Conservation (phyloP, 1,139 yeast species). For the Pneumocystis oryctolagi region DNA sequence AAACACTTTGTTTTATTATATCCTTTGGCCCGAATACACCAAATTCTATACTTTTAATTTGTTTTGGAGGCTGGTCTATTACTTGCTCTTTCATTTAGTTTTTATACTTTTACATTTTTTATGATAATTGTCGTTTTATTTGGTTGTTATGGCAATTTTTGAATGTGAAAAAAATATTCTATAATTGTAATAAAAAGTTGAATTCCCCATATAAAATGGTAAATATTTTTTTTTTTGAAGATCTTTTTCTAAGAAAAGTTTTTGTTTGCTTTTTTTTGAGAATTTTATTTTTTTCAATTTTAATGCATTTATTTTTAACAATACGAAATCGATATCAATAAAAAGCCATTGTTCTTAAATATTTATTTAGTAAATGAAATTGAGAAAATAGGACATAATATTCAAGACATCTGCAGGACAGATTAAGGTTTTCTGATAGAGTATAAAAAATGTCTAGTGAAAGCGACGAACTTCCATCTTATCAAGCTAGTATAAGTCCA, state of each 20-base stretch:
- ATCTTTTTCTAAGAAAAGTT: background rate
- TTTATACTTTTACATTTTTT: background rate
- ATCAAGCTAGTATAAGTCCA: background rate
- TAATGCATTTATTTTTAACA: background rate
- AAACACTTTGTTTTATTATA: constrained; percentile 85
- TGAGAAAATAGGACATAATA: background rate
- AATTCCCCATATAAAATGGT: background rate
- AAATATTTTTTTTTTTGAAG: background rate
- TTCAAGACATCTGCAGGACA: background rate
- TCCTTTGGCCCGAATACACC: constrained; percentile 85
- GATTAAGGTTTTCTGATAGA: background rate
- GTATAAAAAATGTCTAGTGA: background rate
- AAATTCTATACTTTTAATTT: constrained; percentile 64
- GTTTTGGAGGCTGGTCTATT: constrained; percentile 12
- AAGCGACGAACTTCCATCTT: background rate
- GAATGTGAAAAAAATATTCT: background rate
- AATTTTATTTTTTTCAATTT: background rate
- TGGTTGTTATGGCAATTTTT: background rate
- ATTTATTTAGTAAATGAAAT: background rate
- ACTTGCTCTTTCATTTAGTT: constrained; percentile 8
- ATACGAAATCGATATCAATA: background rate
- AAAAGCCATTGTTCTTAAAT: background rate
- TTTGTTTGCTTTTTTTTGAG: background rate
- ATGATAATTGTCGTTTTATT: background rate
- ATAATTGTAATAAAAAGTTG: too few species aligned